Conservation (phyloP, 108 stramenopile species). For the Cyclotella choctawhatcheeana region DNA sequence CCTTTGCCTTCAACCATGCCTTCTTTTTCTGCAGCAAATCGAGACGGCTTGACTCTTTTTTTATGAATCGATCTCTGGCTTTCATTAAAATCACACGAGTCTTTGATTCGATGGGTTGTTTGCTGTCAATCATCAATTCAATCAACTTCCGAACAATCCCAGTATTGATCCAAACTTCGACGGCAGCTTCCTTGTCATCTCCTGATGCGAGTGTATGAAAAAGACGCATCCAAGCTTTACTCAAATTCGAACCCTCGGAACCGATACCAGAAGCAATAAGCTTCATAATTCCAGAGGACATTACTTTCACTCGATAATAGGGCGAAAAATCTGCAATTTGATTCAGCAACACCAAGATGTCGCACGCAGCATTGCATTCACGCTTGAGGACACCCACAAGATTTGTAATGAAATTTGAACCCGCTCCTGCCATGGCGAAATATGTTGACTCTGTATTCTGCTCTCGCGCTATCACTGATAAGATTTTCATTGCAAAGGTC, state of each 20-base stretch:
- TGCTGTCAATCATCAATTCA: neutral
- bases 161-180: neutral
- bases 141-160: neutral
- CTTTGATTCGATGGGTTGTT: neutral
- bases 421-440: too few species aligned
- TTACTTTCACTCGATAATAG: neutral
- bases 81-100: neutral
- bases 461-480: neutral
- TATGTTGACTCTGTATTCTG: neutral
- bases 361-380: neutral
- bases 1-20: conserved; percentile 2
- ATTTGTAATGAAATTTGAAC: neutral
- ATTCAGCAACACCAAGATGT: neutral
- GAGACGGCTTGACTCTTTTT: too few species aligned
- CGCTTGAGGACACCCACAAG: neutral
- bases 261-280: neutral
- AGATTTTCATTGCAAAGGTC: neutral
- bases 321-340: neutral
- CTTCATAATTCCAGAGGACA: neutral
- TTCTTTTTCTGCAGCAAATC: neutral
- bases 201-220: neutral
- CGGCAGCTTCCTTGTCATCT: neutral
- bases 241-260: neutral
- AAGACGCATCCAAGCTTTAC: neutral
- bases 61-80: neutral